Base-by-base conservation (phyloP, 2,329 filamentous ascomycete species). In the Epichloe sylvatica region DNA sequence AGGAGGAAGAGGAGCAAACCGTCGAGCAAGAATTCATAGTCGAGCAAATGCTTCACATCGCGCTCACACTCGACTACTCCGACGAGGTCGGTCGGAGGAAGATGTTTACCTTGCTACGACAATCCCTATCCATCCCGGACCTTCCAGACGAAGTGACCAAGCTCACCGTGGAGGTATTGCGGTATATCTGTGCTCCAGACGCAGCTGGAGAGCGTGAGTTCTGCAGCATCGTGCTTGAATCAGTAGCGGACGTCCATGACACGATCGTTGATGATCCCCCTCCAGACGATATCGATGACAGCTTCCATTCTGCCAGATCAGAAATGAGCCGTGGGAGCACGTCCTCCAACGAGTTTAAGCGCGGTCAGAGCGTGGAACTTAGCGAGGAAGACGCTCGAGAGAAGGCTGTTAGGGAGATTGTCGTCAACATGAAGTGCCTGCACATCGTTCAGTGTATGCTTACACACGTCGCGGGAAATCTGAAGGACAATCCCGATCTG, bases 391-490 rank as follows among this genome's bases (percentile, higher is more conserved):
- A 83, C 54, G 78, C 79, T 9, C 75, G 79, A 56, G 75, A 77
- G 44, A 94, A 90, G 69, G 87, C 86, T 1, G 80, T 96, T 56
- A 83, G 80, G 56, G 89, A 96, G 67, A 92, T 96, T 62, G 82
- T 96, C 72, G 85, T 97, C 64, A 97, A 97, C 71, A 90, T 96
- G 80, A 97, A 97, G 69, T 97, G 92, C 65, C 75, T 98, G 53
- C 86, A 96, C 62, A 96, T 98, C 57, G 90, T 94, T 25, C 88
- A 96, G 66, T 97, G 89, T 72, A 95, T 97, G 86, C 76, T 98
- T 47, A 83, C 94, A 62, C 95, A 97, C 61, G 87, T 98, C 9
- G 77, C 86, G 48, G 87, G 88, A 53, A 86, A 86, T 60, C 73
- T 97, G 37, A 89, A 96, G 66, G 79, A 90, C 57, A 95, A 95